These are phyloP conservation scores for Mycena sp. DNA, from an alignment of 1,284 basidiomycete genomes.

Conservation along the genomic window DNA sequence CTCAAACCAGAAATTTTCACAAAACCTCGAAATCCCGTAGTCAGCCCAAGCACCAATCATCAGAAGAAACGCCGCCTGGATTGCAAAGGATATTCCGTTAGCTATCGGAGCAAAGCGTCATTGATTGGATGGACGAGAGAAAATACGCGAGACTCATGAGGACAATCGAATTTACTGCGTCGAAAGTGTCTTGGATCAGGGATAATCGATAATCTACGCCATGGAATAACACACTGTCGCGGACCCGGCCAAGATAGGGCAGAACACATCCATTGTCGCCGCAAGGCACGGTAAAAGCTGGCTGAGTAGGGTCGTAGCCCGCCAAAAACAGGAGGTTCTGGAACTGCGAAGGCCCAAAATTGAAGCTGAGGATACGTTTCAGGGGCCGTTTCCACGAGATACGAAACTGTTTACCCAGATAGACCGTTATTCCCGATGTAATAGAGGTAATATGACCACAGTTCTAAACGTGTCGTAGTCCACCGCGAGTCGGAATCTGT, in stretches of 20 bases:
- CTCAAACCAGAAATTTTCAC: too few species aligned
- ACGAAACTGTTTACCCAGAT: slow-evolving; percentile 45
- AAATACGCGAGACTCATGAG: slow-evolving; percentile 54
- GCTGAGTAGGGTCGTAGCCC: slow-evolving; percentile 70
- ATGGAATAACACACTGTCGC: slow-evolving; percentile 67
- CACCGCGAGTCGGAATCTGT: slow-evolving; percentile 29
- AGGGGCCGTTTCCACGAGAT: neutral
- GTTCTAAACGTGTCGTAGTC: slow-evolving; percentile 63
- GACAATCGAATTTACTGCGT: slow-evolving; percentile 80
- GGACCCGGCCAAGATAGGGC: slow-evolving; percentile 69
- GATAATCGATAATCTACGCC: too few species aligned
- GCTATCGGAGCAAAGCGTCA: slow-evolving; percentile 35
- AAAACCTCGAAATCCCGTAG: slow-evolving; percentile 77
- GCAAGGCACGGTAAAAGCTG: slow-evolving; percentile 64
- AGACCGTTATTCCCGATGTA: slow-evolving; percentile 80
- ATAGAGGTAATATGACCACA: slow-evolving; percentile 79
- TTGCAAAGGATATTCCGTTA: slow-evolving; percentile 79
- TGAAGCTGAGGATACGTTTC: slow-evolving; percentile 55
- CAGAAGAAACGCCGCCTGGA: slow-evolving; percentile 73
- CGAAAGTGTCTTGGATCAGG: too few species aligned
- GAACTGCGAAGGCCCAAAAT: slow-evolving; percentile 80
- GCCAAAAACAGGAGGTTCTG: slow-evolving; percentile 79
- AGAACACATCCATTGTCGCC: slow-evolving; percentile 66
- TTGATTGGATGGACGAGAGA: neutral
- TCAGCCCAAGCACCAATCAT: slow-evolving; percentile 81